Base-by-base conservation (phyloP, 768 basidiomycete species). In the Mrakia gelida region DNA sequence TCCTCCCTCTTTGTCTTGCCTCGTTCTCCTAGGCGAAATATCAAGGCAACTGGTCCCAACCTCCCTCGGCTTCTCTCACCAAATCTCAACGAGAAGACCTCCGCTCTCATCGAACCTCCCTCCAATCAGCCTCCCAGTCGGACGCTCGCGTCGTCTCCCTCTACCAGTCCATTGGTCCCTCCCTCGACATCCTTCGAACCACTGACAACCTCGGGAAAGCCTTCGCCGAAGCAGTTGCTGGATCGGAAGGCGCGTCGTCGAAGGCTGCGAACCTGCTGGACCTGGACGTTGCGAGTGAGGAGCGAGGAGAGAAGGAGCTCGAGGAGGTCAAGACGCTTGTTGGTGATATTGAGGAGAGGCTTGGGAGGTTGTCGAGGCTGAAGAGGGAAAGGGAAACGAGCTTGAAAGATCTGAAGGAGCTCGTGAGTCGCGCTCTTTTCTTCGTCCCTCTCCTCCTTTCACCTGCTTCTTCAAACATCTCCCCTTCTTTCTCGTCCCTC, bases 321-420 rank as follows among this genome's bases (percentile, higher is more conserved):
- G 87, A 86, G 30, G 91, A 90, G 84, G 90, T 95, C 75, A 86
- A 86, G 10, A 87, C 87, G 63, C 87, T 88, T 75, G 91, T 95
- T 0, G 86, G 86, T 3, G 91, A 92, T 81, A 91, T 94, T 78
- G 92, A 93, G 80, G 91, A 95, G 77, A 86, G 90, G 71, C 84
- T 98, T 23, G 90, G 90, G 38, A 87, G 90, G 81, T 83, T 98
- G 71, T 90, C 89, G 84, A 92, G 94, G 86, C 91, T 99, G 79
- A 88, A 90, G 65, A 89, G 89, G 77, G 96, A 98, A 85, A 86
- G 96, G 71, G 89, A 88, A 16, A 92, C 95, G 81, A 90, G 94
- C 0, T 85, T 98, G 75, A 95, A 92, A 83, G 97, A 98, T 82
- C 86, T 99, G 71, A 99, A 98, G 84, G 95, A 98, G 63, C 97